Percentiles rank a stretch among this genome's conserved stretches.
phyloP scores from a whole-genome alignment of 305 asterid species.

The Fraxinus albicans region DNA sequence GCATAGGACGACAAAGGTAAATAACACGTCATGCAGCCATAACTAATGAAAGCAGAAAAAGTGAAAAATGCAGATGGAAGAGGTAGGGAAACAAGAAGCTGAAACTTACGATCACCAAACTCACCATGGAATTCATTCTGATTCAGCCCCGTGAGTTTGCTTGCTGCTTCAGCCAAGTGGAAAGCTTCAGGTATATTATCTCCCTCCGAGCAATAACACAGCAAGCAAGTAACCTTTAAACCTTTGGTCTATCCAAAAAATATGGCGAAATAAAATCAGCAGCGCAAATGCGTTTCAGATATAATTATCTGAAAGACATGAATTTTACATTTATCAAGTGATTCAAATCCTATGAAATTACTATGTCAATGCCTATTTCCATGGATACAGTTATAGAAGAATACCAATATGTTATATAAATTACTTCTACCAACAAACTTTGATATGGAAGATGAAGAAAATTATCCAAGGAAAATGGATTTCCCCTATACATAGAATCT shows the following conservation, averaged over 20 bases:
- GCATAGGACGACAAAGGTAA: background rate
- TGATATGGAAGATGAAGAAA: background rate
- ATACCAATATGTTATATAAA: background rate
- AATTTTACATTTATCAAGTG: background rate
- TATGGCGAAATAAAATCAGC: background rate
- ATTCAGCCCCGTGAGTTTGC: conserved; percentile 51
- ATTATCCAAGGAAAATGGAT: background rate
- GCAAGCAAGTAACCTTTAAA: conserved; percentile 78
- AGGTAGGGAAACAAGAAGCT: background rate
- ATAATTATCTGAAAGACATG: background rate
- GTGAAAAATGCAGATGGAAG: background rate
- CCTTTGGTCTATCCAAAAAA: conserved; percentile 69
- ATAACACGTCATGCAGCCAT: background rate
- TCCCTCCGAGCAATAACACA: conserved; percentile 97
- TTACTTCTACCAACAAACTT: background rate
- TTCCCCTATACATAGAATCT: background rate
- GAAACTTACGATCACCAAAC: conserved; percentile 23
- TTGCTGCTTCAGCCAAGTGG: conserved; percentile 78
- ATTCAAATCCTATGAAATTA: background rate
- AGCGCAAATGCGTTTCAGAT: background rate
- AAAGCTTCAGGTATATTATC: conserved; percentile 92
- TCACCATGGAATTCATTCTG: conserved; percentile 54
- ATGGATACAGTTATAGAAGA: background rate
- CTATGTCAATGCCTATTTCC: background rate
- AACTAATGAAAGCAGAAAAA: background rate